Evolutionary conservation across 2,329 filamentous ascomycete genomes (phyloP), one percentile per base, ranked within the genome.

Genomic region (Paraphoma sp.): DNA sequence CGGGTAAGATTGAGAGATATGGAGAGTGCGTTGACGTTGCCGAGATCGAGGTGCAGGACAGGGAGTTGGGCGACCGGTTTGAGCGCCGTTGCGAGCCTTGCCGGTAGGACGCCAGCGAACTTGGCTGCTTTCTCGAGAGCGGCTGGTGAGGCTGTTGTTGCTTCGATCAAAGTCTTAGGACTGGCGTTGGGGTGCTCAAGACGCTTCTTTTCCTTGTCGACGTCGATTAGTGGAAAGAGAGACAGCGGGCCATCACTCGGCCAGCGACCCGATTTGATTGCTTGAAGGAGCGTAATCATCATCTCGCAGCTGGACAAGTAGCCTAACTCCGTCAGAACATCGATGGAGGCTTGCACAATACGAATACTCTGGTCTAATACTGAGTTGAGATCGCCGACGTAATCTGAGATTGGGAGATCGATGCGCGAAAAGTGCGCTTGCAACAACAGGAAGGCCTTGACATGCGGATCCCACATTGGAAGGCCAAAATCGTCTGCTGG

Each of bases 401-500:
- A 99, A 83, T 99, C 95, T 0, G 91, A 89, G 55, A 99, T 97
- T 3, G 96, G 96, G 3, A 99, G 87, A 52, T 94, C 88, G 64
- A 98, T 89, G 54, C 94, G 90, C 17, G 91, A 92, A 86, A 99
- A 96, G 78, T 97, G 93, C 0, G 95, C 93, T 77, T 99, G 96
- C 0, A 99, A 84, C 1, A 99, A 84, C 38, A 99, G 81, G 80
- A 97, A 98, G 0, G 95, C 88, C 77, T 99, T 99, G 72, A 98
- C 92, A 73, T 99, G 95, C 0, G 95, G 95, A 79, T 99, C 95
- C 95, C 95, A 99, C 88, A 99, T 91, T 1, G 94, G 94, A 41
- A 97, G 80, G 9, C 87, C 88, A 66, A 89, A 83, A 16, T 79
- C 76, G 16, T 87, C 84, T 5, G 84, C 85, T 30, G 83, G 78